Evolutionary conservation across 73 alveolate genomes (phyloP).

Genomic region (Paramecium octaurelia): DNA sequence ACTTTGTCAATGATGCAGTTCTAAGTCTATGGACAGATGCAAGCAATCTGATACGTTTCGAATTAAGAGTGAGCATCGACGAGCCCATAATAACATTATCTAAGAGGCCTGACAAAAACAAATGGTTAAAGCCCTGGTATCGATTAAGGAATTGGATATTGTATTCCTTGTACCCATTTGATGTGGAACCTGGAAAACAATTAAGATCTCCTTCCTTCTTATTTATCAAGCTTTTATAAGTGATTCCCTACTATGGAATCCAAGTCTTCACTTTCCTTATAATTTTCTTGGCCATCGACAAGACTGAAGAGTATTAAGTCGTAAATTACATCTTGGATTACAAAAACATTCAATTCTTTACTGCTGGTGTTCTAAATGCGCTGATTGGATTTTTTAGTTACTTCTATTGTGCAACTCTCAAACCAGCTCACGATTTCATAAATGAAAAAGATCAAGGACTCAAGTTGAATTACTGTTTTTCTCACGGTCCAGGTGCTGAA

Average conservation of each 20-base stretch:
- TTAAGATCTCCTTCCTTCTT: background rate
- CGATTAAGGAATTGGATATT: conserved; percentile 15
- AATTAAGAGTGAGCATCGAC: background rate
- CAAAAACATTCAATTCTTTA: conserved; percentile 31
- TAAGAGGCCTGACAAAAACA: background rate
- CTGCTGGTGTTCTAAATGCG: background rate
- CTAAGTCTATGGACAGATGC: conserved; percentile 2
- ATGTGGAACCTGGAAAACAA: background rate
- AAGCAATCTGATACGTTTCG: background rate
- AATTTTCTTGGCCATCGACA: conserved; percentile 2
- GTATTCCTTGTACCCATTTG: conserved; percentile 1
- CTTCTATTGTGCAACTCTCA: background rate
- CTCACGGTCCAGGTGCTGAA: background rate
- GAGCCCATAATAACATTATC: background rate
- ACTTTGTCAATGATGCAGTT: background rate
- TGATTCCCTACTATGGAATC: background rate
- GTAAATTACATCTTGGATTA: conserved; percentile 12
- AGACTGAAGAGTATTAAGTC: conserved; percentile 11
- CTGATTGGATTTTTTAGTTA: background rate
- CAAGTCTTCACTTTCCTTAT: background rate
- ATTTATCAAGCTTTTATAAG: background rate
- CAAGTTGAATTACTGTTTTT: background rate
- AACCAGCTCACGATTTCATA: conserved; percentile 2
- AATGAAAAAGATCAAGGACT: conserved; percentile 8
- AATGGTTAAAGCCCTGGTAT: conserved; percentile 24